A percentile compares a stretch with the other conserved stretches of the same genome.
phyloP scores from a whole-genome alignment of 1,139 yeast genomes.

The Debaryomycetaceae sp. region DNA sequence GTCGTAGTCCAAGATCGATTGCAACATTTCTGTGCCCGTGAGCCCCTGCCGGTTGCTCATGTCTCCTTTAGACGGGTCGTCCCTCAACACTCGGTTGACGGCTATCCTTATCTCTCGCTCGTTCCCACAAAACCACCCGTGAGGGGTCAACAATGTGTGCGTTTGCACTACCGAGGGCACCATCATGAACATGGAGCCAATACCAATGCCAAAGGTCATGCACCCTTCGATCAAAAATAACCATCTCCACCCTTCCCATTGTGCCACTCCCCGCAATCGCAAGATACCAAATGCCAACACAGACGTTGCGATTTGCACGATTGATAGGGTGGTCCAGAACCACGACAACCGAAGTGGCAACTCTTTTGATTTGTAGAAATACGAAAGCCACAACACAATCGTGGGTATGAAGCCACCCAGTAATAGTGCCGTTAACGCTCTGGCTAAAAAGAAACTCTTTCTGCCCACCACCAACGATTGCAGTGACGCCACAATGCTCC shows the following conservation, averaged over 20 bases:
- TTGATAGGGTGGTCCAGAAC: constrained; percentile 45
- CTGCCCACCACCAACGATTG: constrained; percentile 38
- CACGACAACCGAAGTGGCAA: constrained; percentile 45
- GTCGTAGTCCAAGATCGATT: constrained; percentile 48
- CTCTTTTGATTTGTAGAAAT: constrained; percentile 51
- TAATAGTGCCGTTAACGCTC: constrained; percentile 45
- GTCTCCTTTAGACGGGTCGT: constrained; percentile 67
- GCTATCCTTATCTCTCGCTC: constrained; percentile 59
- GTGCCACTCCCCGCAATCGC: constrained; percentile 33
- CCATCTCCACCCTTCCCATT: constrained; percentile 59
- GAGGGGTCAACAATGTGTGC: constrained; percentile 43
- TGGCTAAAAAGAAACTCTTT: constrained; percentile 32
- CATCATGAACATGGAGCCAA: constrained; percentile 51
- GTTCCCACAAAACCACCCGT: constrained; percentile 52
- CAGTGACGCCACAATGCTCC: constrained; percentile 48
- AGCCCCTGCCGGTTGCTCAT: constrained; percentile 63
- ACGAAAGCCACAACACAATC: constrained; percentile 50
- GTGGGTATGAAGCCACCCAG: constrained; percentile 61
- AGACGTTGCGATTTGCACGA: constrained; percentile 36
- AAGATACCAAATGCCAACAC: constrained; percentile 44
- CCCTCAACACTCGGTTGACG: constrained; percentile 59
- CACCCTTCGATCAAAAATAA: constrained; percentile 62
- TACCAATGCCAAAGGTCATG: constrained; percentile 52
- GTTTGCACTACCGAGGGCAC: constrained; percentile 58
- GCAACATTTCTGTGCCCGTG: constrained; percentile 31